Conservation (phyloP, 2,329 filamentous ascomycete species). For the Aspergillus niger region DNA sequence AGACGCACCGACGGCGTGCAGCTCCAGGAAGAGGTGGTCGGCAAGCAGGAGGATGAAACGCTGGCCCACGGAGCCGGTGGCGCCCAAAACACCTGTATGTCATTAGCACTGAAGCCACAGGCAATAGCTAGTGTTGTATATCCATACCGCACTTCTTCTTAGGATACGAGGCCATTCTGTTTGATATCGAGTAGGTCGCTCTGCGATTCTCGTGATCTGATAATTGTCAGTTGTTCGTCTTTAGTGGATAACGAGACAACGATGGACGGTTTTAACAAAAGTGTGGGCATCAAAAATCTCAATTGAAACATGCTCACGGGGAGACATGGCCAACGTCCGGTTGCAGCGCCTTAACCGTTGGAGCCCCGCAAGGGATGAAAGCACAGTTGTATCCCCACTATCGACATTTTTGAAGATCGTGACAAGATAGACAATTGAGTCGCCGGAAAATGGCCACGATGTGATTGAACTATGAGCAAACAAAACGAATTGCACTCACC, state of each 20-base stretch:
- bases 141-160: slow-evolving; percentile 46
- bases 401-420: not conserved
- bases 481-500: slow-evolving; percentile 23
- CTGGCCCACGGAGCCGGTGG: slow-evolving; percentile 92
- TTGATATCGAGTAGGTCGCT: slow-evolving; percentile 1
- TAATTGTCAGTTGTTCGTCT: slow-evolving; percentile 4
- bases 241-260: not conserved
- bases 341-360: not conserved
- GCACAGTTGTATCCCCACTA: not conserved
- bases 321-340: not conserved
- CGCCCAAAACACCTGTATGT: slow-evolving; percentile 71
- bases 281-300: too few species aligned
- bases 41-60: slow-evolving; percentile 91
- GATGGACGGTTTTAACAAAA: not conserved
- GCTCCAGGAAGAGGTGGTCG: slow-evolving; percentile 80
- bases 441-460: not conserved
- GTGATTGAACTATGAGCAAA: not conserved
- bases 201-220: slow-evolving; percentile 10
- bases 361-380: not conserved
- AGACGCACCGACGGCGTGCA: slow-evolving; percentile 88
- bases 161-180: slow-evolving; percentile 35
- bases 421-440: not conserved
- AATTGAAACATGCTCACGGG: not conserved
- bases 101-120: slow-evolving; percentile 20
- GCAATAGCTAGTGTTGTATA: not conserved